Percentiles rank a stretch among this genome's conserved stretches.
phyloP scores from a whole-genome alignment of 2,329 filamentous ascomycete species.

The Trichophyton mentagrophytes region DNA sequence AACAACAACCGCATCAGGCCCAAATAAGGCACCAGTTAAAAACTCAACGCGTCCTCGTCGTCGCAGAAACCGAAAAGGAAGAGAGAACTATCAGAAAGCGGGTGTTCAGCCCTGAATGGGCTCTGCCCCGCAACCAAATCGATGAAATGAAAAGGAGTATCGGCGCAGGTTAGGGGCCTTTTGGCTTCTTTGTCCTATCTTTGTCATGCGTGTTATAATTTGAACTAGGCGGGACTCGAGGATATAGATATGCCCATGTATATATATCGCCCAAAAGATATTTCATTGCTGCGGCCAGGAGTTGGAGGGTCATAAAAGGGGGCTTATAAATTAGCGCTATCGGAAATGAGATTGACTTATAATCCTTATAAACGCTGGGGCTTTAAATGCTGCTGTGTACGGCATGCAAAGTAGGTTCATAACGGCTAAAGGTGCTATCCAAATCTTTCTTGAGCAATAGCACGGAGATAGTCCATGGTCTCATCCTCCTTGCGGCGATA shows the following conservation, averaged over 20 bases:
- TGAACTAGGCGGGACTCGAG: constrained; percentile 1
- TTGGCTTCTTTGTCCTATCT: neutral
- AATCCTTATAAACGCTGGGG: neutral
- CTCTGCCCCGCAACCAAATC: neutral
- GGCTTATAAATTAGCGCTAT: neutral
- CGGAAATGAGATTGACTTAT: neutral
- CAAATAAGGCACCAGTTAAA: neutral
- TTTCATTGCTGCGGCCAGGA: constrained; percentile 3
- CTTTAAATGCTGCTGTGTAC: neutral
- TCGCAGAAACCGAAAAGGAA: constrained; percentile 7
- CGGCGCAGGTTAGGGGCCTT: neutral
- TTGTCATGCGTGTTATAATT: constrained; percentile 1
- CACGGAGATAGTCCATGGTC: constrained; percentile 69
- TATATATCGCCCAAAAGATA: constrained; percentile 1
- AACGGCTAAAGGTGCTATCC: constrained; percentile 33
- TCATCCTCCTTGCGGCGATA: constrained; percentile 67
- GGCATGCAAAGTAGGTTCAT: too few relatives aligned
- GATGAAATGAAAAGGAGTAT: neutral
- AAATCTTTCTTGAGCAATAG: constrained; percentile 67
- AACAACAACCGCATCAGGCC: neutral
- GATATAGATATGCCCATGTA: constrained; percentile 3
- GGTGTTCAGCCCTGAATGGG: neutral
- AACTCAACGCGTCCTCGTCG: constrained; percentile 9
- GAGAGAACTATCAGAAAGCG: neutral
- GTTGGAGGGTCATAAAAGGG: constrained; percentile 1